Conservation (phyloP, 306 rosid genomes). For the Inga leiocalycina region DNA sequence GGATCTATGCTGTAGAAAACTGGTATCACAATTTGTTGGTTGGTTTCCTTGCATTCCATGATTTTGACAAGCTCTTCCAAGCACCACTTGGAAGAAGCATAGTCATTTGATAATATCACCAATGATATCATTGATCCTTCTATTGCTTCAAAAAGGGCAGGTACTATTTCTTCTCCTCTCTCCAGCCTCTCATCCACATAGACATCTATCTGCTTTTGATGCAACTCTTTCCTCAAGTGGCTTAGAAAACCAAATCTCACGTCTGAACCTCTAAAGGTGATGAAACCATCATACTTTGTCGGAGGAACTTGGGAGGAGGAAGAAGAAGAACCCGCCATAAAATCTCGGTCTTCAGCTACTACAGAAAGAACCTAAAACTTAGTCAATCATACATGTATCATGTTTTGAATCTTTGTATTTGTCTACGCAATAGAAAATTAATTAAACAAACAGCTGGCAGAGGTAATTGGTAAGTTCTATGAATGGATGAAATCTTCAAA, state of each 20-base stretch:
- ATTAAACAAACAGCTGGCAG: no score
- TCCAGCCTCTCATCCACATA: not conserved
- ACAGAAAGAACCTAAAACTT: no score
- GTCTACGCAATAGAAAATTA: no score
- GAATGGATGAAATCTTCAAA: no score
- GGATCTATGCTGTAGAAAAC: not conserved
- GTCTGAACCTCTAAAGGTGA: not conserved
- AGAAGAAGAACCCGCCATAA: not conserved
- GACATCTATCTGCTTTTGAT: not conserved
- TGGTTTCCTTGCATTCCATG: not conserved
- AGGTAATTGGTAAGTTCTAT: no score
- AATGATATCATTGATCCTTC: not conserved
- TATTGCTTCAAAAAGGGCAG: not conserved
- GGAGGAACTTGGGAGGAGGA: not conserved
- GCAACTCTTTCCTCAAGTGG: not conserved
- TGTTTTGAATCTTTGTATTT: no score
- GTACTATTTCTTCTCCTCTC: not conserved
- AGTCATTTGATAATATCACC: not conserved
- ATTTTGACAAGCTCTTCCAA: not conserved
- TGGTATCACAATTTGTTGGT: not conserved
- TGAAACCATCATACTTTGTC: not conserved
- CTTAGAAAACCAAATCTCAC: not conserved
- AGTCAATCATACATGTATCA: no score
- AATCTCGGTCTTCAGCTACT: no score
- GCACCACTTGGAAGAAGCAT: not conserved